Conservation (phyloP, 2,329 filamentous ascomycete species). For the Arachnomyces sp. region DNA sequence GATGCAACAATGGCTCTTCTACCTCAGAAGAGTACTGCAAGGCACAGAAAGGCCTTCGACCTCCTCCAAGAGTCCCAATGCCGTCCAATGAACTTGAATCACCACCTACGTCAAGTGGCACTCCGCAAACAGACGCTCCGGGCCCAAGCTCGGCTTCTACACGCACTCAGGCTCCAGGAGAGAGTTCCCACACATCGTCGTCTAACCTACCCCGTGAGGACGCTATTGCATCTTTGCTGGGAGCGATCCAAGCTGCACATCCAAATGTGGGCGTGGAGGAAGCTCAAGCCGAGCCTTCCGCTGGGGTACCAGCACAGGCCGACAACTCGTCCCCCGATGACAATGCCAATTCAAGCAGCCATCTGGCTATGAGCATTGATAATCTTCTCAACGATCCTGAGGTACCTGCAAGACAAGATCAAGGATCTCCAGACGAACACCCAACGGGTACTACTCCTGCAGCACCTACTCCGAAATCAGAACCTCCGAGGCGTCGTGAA, state of each 20-base stretch:
- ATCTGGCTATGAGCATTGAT: conserved; percentile 37
- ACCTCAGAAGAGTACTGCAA: conserved; percentile 68
- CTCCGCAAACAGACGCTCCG: neutral
- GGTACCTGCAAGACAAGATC: conserved; percentile 17
- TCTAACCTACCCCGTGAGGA: conserved; percentile 6
- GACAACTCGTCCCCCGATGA: conserved; percentile 19
- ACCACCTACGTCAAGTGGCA: conserved; percentile 14
- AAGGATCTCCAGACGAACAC: conserved; percentile 17
- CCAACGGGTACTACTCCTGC: conserved; percentile 13
- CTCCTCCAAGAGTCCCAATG: conserved; percentile 59
- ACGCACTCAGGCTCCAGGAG: conserved; percentile 1
- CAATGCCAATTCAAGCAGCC: conserved; percentile 26
- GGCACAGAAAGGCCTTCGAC: conserved; percentile 51
- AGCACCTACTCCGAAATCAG: conserved; percentile 17
- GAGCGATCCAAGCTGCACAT: conserved; percentile 9
- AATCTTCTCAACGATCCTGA: conserved; percentile 31
- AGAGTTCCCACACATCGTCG: conserved; percentile 1
- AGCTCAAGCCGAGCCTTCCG: neutral
- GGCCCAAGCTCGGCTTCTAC: neutral
- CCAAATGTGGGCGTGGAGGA: neutral
- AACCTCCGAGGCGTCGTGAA: conserved; percentile 23
- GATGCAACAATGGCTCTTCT: conserved; percentile 60
- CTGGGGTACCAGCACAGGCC: conserved; percentile 11
- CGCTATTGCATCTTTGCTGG: conserved; percentile 12
- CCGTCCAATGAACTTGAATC: conserved; percentile 49